Percentiles rank a stretch among this genome's conserved stretches.
Evolutionary conservation across 176 grass and related monocot species (phyloP).

Genomic region (Triticum turgidum): DNA sequence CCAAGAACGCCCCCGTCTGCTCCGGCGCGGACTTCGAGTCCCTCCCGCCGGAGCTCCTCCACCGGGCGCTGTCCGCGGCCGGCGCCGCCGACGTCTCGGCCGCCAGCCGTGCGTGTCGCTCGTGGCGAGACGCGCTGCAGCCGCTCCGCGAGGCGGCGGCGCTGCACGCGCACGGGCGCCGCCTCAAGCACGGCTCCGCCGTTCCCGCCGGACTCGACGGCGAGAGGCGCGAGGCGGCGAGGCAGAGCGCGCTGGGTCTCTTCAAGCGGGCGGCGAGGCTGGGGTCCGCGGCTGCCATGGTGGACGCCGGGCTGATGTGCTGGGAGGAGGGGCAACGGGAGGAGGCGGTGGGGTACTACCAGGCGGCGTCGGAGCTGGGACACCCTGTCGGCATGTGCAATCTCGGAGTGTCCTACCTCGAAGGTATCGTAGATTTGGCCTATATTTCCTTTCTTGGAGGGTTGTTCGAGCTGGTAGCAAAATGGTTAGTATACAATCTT

Average conservation of each 20-base stretch:
- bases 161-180: constrained; percentile 50
- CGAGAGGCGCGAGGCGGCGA: background rate
- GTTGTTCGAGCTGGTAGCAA: background rate
- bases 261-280: constrained; percentile 59
- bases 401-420: constrained; percentile 64
- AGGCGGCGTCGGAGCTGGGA: constrained; percentile 52
- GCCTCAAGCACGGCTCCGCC: constrained; percentile 43
- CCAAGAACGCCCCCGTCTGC: background rate
- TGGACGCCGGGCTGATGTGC: constrained; percentile 71
- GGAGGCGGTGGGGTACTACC: constrained; percentile 53
- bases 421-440: constrained; percentile 44
- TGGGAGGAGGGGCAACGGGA: constrained; percentile 55
- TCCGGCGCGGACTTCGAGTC: constrained; percentile 30
- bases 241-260: constrained; percentile 39
- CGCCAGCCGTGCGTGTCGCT: constrained; percentile 52
- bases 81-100: constrained; percentile 44
- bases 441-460: background rate
- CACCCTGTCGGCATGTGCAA: constrained; percentile 69
- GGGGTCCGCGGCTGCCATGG: constrained; percentile 66
- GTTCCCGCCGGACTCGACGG: background rate
- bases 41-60: constrained; percentile 56
- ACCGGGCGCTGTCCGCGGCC: constrained; percentile 27
- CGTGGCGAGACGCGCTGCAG: constrained; percentile 72
- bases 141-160: constrained; percentile 65
- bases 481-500: background rate